Base-by-base conservation (phyloP, 257 asterid genomes). In the Jasminum sambac region DNA sequence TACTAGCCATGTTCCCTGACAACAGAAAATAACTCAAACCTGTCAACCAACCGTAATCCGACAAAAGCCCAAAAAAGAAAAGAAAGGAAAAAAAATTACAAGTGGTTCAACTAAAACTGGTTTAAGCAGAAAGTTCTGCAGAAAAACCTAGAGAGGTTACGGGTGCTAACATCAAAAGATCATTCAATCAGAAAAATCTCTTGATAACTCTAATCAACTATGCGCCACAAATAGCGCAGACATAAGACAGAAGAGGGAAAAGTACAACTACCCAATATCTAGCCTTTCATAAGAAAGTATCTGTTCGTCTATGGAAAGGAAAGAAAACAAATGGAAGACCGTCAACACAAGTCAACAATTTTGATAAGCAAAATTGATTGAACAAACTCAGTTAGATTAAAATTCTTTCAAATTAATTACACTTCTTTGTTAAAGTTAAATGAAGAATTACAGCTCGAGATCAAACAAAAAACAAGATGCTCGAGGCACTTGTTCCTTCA, bases 1-100 rank as follows among this genome's bases (percentile, higher is more conserved):
- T 61, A 71, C 81, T 75, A 79, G 74, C 68, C 78, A 21, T 66
- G 66, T 65, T 73, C 44, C 74, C 84, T 81, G 80, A 67, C 76
- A 73, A 79, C 72, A 79, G 68, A 76, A 69, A 30, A 30, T 30
- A 1, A 30, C 36, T 30, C 36, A 30, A 30, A 30, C 36, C 36
- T 30, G 36, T 78, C 61, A 19, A 71, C 68, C 73, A 69, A 69
- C 55, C 73, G 57, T 37, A 69, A 69, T 19, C 25, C 55, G 7
- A 24, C 3, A 12, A 37, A 40, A 11, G 6, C 73, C 73, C 24
- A 4, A 2, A 34, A n/a, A n/a, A n/a, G n/a, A n/a, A n/a, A n/a
- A n/a, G n/a, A n/a, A n/a, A n/a, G n/a, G n/a, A n/a, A n/a, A 13
- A 38, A 48, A 68, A 6, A 16, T 59, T 8, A 46, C 70, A 24